Evolutionary conservation across 768 basidiomycete species (phyloP).

Genomic region (Grammothele lineata): DNA sequence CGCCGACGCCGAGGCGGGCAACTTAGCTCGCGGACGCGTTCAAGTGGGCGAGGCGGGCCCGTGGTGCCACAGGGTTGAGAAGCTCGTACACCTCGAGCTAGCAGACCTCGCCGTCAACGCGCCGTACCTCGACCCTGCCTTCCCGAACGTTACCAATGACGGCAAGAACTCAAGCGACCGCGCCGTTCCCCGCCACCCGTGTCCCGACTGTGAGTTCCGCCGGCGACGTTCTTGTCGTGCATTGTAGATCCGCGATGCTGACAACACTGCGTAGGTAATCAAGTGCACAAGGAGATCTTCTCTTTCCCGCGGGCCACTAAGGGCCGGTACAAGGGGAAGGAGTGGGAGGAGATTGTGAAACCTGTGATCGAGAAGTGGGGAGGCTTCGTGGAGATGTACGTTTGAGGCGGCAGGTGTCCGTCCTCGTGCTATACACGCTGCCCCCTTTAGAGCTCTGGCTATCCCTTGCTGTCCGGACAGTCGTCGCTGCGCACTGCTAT

Average conservation of each 20-base stretch:
- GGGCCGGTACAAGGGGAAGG: slow-evolving; percentile 56
- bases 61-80: slow-evolving; percentile 72
- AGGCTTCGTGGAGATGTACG: slow-evolving; percentile 42
- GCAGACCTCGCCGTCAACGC: slow-evolving; percentile 57
- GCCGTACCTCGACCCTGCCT: slow-evolving; percentile 56
- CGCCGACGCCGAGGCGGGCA: slow-evolving; percentile 35
- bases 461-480: no score
- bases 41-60: slow-evolving; percentile 56
- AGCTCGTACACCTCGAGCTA: slow-evolving; percentile 78
- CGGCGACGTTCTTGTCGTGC: slow-evolving; percentile 6
- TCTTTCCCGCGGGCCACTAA: slow-evolving; percentile 51
- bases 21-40: slow-evolving; percentile 63
- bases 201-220: slow-evolving; percentile 44
- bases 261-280: slow-evolving; percentile 39
- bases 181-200: slow-evolving; percentile 23
- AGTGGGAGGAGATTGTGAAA: slow-evolving; percentile 72
- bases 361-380: slow-evolving; percentile 81
- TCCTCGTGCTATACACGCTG: no score
- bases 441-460: no score
- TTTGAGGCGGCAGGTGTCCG: neutral
- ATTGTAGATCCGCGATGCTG: slow-evolving; percentile 1
- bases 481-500: neutral
- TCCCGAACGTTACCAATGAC: slow-evolving; percentile 24
- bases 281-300: slow-evolving; percentile 75
- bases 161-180: slow-evolving; percentile 15